phyloP scores from a whole-genome alignment of 2,329 filamentous ascomycete species.

The Penicillium digitatum region DNA sequence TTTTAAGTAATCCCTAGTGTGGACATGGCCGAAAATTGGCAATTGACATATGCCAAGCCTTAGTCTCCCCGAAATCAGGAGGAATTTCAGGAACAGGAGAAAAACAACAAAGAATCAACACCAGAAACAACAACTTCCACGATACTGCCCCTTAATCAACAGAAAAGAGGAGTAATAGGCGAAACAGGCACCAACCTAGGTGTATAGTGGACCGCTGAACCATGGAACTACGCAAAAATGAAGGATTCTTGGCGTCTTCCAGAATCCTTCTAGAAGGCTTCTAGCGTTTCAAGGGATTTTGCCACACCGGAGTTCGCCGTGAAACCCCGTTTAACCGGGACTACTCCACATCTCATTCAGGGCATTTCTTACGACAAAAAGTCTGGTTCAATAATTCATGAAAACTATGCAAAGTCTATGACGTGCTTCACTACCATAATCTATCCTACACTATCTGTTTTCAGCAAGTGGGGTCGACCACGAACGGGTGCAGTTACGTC shows the following conservation, averaged over 20 bases:
- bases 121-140: neutral
- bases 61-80: neutral
- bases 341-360: neutral
- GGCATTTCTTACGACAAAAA: neutral
- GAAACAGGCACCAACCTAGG: neutral
- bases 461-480: neutral
- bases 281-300: conserved; percentile 19
- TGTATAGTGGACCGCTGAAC: neutral
- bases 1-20: neutral
- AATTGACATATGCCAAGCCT: conserved; percentile 3
- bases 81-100: neutral
- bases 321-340: neutral
- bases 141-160: neutral
- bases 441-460: conserved; percentile 1
- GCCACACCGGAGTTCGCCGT: conserved; percentile 14
- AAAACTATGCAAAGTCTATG: conserved; percentile 9
- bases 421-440: conserved; percentile 3
- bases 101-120: neutral
- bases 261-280: conserved; percentile 33
- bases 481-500: neutral
- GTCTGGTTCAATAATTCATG: neutral
- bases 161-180: neutral
- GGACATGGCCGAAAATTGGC: neutral
- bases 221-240: conserved; percentile 3
- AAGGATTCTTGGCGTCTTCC: conserved; percentile 27